Evolutionary conservation across 2,329 filamentous ascomycete species (phyloP), one percentile per base, ranked within the genome.

Genomic region (Trichophyton equinum): DNA sequence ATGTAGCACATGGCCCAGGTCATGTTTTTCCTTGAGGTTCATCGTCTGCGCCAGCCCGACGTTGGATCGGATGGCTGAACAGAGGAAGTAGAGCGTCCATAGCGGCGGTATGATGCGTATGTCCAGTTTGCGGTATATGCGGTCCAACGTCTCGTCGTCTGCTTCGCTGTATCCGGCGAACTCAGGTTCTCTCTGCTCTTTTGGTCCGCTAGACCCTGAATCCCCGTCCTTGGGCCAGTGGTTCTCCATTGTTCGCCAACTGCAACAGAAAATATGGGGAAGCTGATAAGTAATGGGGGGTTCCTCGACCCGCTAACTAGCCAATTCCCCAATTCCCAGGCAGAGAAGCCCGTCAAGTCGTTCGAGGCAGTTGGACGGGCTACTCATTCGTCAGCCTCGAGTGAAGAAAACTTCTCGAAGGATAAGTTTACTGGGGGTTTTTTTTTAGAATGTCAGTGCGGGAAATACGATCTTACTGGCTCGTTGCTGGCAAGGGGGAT

Each of bases 21-120:
- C 86, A 70, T 96, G 89, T 38, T 82, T 80, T 47, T 81, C 75
- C 18, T 80, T 75, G 33, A 74, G 75, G 75, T 96, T 96, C 91
- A 96, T 96, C 1, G 91, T 96, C 76, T 96, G 89, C n/a, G 91
- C 88, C 66, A 96, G 85, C 64, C 90, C 90, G 65, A 96, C 89
- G 74, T 95, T 96, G 68, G 89, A 94, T 59, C 90, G 85, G 68
- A 96, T 94, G 63, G 89, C 91, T 0, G 90, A 94, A 79, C 89
- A 94, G 65, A 96, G 82, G 71, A 96, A 96, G 76, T 96, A 96
- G 15, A 96, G 81, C 15, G 86, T 73, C 91, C 91, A 96, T 74
- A 96, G 92, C 33, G 91, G 89, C 81, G 81, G 80, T 62, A 83
- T 78, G 62, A 83, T 83, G 18, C 81, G 76, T n/a, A 76, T 75